A percentile compares a stretch with the other conserved stretches of the same genome.
phyloP scores from a whole-genome alignment of 495 filamentous ascomycete genomes.

The Cenococcum geophilum region DNA sequence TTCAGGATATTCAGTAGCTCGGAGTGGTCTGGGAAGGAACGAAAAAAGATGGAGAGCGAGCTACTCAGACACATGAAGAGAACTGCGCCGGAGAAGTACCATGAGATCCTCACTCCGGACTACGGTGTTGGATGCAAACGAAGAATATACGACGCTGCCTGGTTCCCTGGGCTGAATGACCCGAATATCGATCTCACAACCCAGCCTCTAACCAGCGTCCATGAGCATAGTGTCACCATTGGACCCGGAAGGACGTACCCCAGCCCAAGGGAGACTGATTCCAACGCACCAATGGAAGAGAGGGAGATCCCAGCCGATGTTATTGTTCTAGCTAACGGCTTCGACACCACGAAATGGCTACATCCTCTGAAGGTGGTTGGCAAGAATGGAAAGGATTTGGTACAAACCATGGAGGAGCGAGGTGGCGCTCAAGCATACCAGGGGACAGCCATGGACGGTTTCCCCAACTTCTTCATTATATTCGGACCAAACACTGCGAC shows the following conservation, averaged over 20 bases:
- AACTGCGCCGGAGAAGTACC: slow-evolving; percentile 53
- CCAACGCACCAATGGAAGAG: slow-evolving; percentile 13
- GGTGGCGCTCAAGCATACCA: slow-evolving; percentile 58
- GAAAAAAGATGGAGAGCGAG: slow-evolving; percentile 40
- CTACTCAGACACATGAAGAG: slow-evolving; percentile 46
- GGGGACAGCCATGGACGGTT: slow-evolving; percentile 57
- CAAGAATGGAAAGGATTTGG: slow-evolving; percentile 43
- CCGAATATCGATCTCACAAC: slow-evolving; percentile 54
- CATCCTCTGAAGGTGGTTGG: slow-evolving; percentile 44
- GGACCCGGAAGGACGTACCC: slow-evolving; percentile 50
- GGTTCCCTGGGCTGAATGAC: slow-evolving; percentile 50
- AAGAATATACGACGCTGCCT: slow-evolving; percentile 49
- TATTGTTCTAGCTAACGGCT: slow-evolving; percentile 37
- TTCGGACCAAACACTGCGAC: slow-evolving; percentile 62
- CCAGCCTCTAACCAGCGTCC: slow-evolving; percentile 46
- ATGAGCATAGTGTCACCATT: slow-evolving; percentile 47
- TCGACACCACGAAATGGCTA: slow-evolving; percentile 41
- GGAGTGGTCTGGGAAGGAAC: slow-evolving; percentile 22
- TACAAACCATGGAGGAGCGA: slow-evolving; percentile 49
- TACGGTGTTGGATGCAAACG: slow-evolving; percentile 58
- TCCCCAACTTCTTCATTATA: slow-evolving; percentile 64
- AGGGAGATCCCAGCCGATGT: slow-evolving; percentile 45
- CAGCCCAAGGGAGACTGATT: neutral
- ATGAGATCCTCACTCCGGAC: slow-evolving; percentile 57
- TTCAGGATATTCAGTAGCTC: slow-evolving; percentile 29